Conservation (phyloP, 1,139 yeast genomes). For the Taphrina betulina region DNA sequence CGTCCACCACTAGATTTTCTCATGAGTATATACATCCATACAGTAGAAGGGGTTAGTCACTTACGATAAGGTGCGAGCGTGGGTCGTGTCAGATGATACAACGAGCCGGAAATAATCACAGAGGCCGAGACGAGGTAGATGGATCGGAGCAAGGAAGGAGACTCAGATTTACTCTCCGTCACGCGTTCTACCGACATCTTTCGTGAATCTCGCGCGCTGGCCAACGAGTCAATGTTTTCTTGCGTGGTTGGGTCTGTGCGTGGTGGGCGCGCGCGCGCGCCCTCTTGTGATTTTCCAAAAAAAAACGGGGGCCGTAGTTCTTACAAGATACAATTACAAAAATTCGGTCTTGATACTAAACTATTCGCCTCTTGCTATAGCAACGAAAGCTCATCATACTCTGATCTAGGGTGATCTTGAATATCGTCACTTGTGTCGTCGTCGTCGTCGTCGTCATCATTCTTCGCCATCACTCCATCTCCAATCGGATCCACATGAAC, state of each 20-base stretch:
- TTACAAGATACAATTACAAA: too few species aligned
- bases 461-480: not conserved
- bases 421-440: not conserved
- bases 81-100: constrained; percentile 2
- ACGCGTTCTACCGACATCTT: constrained; percentile 7
- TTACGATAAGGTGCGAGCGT: constrained; percentile 8
- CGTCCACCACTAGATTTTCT: constrained; percentile 9
- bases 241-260: too few species aligned
- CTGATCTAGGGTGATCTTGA: not conserved
- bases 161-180: not conserved
- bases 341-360: too few species aligned
- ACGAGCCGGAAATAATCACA: constrained; percentile 6
- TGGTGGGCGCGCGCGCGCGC: too few species aligned
- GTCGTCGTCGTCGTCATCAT: constrained; percentile 9
- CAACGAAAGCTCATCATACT: constrained; percentile 14
- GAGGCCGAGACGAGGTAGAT: constrained; percentile 2
- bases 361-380: not conserved
- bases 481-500: not conserved
- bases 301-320: too few species aligned
- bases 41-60: not conserved
- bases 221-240: too few species aligned
- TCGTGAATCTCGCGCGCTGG: too few species aligned
- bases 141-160: not conserved
- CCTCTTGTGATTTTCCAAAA: too few species aligned
- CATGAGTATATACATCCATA: not conserved